A percentile compares a stretch with the other conserved stretches of the same genome.
These are phyloP conservation scores for Linnemannia exigua DNA, from an alignment of 192 early-diverging fungal genomes.

Conservation along the genomic window DNA sequence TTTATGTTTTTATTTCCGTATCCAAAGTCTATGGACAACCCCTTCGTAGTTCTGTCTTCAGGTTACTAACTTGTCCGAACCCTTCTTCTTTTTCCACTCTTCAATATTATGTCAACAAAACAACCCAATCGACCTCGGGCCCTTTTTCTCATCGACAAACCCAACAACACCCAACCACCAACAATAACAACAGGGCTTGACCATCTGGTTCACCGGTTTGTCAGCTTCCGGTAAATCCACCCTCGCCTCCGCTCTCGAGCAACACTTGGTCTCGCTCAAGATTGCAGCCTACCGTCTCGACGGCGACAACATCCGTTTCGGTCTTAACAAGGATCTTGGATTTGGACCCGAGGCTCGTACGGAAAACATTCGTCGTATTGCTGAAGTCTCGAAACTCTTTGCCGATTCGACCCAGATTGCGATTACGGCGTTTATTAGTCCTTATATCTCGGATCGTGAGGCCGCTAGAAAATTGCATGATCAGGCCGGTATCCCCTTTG, in stretches of 20 bases:
- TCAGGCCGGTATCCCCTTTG: conserved; percentile 84
- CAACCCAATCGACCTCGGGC: background rate
- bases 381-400: conserved; percentile 94
- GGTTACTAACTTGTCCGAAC: too few relatives aligned
- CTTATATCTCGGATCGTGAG: conserved; percentile 87
- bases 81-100: too few relatives aligned
- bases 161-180: background rate
- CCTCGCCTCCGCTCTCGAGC: conserved; percentile 91
- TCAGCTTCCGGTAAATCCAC: conserved; percentile 97
- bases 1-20: too few relatives aligned
- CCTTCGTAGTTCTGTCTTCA: too few relatives aligned
- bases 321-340: conserved; percentile 94
- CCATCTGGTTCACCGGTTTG: conserved; percentile 95
- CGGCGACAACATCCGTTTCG: conserved; percentile 98
- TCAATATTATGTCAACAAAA: too few relatives aligned
- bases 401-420: conserved; percentile 87
- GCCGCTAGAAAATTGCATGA: conserved; percentile 83
- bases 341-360: conserved; percentile 92
- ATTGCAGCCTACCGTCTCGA: conserved; percentile 92
- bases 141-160: background rate
- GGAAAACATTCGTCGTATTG: conserved; percentile 96
- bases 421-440: conserved; percentile 93
- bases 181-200: conserved; percentile 70
- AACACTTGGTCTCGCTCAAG: conserved; percentile 82
- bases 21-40: too few relatives aligned